A percentile compares a stretch with the other conserved stretches of the same genome.
These are phyloP conservation scores for Colletotrichum camelliae DNA, from an alignment of 2,329 filamentous ascomycete genomes.

Conservation along the genomic window DNA sequence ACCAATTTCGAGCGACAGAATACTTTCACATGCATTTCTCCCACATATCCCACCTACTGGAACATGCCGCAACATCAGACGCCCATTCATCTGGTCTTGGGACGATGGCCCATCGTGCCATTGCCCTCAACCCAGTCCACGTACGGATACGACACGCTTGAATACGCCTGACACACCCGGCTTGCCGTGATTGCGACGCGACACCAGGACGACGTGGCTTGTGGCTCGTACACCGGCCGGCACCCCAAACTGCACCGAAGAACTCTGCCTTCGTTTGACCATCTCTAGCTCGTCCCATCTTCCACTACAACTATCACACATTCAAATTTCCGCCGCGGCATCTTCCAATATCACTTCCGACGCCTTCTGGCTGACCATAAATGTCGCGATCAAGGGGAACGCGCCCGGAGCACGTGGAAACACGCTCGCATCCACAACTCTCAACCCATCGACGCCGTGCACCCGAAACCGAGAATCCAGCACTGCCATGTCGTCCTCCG, in stretches of 20 bases:
- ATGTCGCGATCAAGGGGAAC: conserved; percentile 44
- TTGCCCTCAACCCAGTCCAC: neutral
- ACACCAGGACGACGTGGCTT: conserved; percentile 11
- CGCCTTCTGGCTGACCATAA: conserved; percentile 66
- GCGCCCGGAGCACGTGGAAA: conserved; percentile 53
- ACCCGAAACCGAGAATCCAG: conserved; percentile 64
- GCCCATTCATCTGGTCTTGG: neutral
- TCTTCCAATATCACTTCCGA: conserved; percentile 41
- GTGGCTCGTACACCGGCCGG: neutral
- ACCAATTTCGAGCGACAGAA: too few relatives aligned
- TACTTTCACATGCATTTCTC: conserved; percentile 12
- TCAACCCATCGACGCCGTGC: conserved; percentile 55
- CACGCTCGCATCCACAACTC: conserved; percentile 67
- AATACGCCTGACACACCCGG: neutral
- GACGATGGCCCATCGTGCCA: neutral
- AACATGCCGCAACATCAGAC: conserved; percentile 12
- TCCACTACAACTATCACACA: neutral
- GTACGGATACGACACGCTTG: neutral
- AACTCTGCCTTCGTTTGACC: neutral
- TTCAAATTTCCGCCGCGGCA: neutral
- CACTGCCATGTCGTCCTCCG: conserved; percentile 59
- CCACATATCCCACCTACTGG: neutral
- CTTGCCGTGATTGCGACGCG: neutral
- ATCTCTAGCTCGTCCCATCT: neutral
- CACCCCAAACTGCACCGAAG: neutral